Evolutionary conservation across 768 basidiomycete species (phyloP).

Genomic region (Russula compacta): DNA sequence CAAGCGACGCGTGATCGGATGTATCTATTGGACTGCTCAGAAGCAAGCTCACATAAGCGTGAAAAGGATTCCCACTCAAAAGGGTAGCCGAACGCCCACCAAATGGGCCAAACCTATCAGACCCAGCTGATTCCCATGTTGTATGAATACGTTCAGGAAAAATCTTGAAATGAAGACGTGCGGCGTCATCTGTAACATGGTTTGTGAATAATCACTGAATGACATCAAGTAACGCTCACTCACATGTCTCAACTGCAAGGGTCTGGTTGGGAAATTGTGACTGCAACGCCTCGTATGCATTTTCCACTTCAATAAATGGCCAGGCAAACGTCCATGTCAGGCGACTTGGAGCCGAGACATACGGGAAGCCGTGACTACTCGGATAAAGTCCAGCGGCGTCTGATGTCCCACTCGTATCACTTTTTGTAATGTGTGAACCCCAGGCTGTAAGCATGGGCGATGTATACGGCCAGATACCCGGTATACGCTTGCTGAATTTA

Average conservation of each 20-base stretch:
- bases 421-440: constrained; percentile 21
- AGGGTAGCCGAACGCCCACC: background rate
- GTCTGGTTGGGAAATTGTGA: constrained; percentile 13
- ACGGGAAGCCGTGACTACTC: constrained; percentile 1
- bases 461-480: constrained; percentile 33
- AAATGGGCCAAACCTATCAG: background rate
- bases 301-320: constrained; percentile 8
- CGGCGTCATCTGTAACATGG: constrained; percentile 18
- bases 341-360: background rate
- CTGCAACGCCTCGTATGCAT: background rate
- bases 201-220: constrained; percentile 13
- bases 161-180: background rate
- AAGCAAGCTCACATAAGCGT: background rate
- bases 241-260: constrained; percentile 24
- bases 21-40: background rate
- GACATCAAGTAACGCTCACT: constrained; percentile 14
- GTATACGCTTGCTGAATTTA: constrained; percentile 33
- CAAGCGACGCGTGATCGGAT: background rate
- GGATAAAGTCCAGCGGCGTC: background rate
- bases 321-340: constrained; percentile 17
- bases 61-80: background rate
- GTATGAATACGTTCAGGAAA: constrained; percentile 4
- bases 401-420: background rate
- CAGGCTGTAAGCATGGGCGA: constrained; percentile 42
- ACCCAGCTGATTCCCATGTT: background rate